phyloP scores from a whole-genome alignment of 1,139 yeast species.

The Kodamaea plutei region DNA sequence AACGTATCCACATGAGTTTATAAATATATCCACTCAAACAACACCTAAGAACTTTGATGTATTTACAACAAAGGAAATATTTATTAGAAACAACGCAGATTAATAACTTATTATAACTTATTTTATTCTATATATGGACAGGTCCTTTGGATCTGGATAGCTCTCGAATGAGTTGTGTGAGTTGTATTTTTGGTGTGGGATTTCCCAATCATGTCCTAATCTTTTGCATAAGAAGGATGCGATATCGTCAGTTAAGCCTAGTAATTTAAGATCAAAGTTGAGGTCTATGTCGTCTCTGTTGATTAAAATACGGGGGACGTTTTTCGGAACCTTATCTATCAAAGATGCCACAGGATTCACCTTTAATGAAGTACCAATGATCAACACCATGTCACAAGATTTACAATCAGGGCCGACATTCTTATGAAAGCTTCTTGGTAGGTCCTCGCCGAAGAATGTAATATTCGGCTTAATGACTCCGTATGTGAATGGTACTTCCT shows the following conservation, averaged over 20 bases:
- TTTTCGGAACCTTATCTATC: constrained; percentile 61
- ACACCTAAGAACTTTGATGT: too few relatives aligned
- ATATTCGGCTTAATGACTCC: constrained; percentile 88
- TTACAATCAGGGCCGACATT: constrained; percentile 15
- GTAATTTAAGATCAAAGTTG: constrained; percentile 73
- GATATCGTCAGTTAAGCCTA: constrained; percentile 86
- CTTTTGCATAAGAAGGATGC: constrained; percentile 56
- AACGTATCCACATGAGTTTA: not conserved
- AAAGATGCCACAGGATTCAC: constrained; percentile 96
- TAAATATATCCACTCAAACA: too few relatives aligned
- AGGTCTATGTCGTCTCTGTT: constrained; percentile 64
- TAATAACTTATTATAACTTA: too few relatives aligned
- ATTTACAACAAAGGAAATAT: too few relatives aligned
- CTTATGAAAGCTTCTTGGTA: constrained; percentile 45
- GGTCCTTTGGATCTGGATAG: constrained; percentile 5
- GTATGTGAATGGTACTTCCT: constrained; percentile 18
- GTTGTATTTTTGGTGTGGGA: constrained; percentile 9
- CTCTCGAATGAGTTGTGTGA: constrained; percentile 3
- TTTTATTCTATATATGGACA: constrained; percentile 8
- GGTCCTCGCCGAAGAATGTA: constrained; percentile 87
- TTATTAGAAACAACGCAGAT: too few relatives aligned
- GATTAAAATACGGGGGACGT: constrained; percentile 78
- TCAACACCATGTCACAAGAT: constrained; percentile 70
- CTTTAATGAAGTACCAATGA: constrained; percentile 90
- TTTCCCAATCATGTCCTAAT: constrained; percentile 12